Base-by-base conservation (phyloP, 352 stramenopile species). In the Phytophthora boehmeriae region DNA sequence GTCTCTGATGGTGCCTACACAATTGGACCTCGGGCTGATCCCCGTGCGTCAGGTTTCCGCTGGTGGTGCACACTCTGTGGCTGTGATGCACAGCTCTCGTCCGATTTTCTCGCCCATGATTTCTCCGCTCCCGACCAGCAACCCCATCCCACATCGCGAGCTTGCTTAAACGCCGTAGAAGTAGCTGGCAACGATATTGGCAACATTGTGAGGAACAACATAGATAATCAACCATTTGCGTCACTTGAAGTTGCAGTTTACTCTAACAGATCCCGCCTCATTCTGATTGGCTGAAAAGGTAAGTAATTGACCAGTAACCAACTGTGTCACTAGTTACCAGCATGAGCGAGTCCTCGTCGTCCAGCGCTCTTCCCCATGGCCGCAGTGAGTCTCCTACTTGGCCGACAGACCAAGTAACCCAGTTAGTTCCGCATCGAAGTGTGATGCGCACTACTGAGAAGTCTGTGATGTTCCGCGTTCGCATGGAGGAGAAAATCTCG, bases 61-160 rank as follows among this genome's bases (percentile, higher is more conserved):
- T 4, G 86, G 86, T 27, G 86, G 86, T 8, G 83, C 86, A 9
- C 86, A 95, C 65, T 91, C 86, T 28, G 64, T 86, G 45, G 81
- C 81, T 47, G 56, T 95, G 51, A 71, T 92, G 64, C 86, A 95
- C 64, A 77, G 60, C 48, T 82, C 80, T 43, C 73, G 76, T 13
- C 66, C 63, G 13, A 69, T 86, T 28, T 67, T 83, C 34, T 92
- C 80, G 20, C 76, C 81, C n/a, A 76, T 90, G 59, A 82, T 90
- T 34, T 69, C 73, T 10, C 80, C 79, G 22, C 62, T 82, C 17
- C 53, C 74, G 14, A 68, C 28, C 14, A 67, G 32, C 36, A 46
- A 58, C 6, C 28, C 70, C 13, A 58, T 85, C 10, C 75, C 73
- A 9, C 55, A 60, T 23, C 27, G 43, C 13, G 62, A 9, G 19